Evolutionary conservation across 345 rosid genomes (phyloP).

Genomic region (Eucalyptus cloeziana): DNA sequence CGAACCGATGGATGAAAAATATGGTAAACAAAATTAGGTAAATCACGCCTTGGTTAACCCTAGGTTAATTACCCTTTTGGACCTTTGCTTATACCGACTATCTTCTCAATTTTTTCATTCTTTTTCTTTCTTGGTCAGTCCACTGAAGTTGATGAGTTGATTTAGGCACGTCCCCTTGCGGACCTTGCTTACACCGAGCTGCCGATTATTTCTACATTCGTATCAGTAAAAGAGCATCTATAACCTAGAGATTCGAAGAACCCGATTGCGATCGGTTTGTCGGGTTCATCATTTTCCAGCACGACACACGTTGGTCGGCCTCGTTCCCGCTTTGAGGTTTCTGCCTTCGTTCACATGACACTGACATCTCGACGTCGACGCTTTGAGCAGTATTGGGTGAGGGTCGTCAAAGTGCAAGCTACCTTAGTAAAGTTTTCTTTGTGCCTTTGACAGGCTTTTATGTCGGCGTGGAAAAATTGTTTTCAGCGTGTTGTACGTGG

Average conservation of each 20-base stretch:
- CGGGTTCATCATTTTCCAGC: background rate
- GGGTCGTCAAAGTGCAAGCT: background rate
- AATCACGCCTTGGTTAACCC: background rate
- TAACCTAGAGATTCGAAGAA: background rate
- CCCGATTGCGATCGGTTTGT: background rate
- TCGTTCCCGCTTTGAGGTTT: background rate
- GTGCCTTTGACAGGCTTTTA: background rate
- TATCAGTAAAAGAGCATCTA: background rate
- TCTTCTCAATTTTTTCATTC: background rate
- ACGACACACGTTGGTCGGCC: background rate
- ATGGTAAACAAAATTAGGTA: background rate
- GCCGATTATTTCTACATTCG: background rate
- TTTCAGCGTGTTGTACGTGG: background rate
- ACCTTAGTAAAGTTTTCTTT: background rate
- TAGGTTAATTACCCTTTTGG: background rate
- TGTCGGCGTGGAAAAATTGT: background rate
- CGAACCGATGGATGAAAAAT: background rate
- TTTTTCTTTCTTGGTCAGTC: background rate
- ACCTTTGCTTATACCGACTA: background rate
- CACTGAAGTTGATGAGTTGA: background rate
- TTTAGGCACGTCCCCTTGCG: background rate
- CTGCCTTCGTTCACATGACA: background rate
- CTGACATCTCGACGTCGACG: background rate
- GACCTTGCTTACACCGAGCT: background rate
- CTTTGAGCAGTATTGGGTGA: background rate